Percentiles rank a stretch among this genome's conserved stretches.
These are phyloP conservation scores for Candida sanyaensis DNA, from an alignment of 1,139 yeast genomes.

Conservation along the genomic window DNA sequence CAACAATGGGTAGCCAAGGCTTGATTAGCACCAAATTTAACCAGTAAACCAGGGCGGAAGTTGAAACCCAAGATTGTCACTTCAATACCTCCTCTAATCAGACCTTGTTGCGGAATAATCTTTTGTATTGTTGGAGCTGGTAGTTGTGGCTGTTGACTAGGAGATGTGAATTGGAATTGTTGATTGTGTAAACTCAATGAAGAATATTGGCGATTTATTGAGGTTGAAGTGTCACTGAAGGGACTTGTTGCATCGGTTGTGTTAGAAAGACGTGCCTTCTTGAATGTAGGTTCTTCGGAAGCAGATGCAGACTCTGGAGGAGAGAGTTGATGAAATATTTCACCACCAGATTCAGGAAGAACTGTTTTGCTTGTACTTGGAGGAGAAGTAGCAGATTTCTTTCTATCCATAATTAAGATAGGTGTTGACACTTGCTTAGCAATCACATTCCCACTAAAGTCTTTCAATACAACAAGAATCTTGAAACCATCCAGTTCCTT, in stretches of 20 bases:
- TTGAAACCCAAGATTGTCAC: conserved; percentile 86
- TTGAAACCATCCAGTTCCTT: conserved; percentile 80
- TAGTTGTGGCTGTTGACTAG: conserved; percentile 8
- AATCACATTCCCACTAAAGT: conserved; percentile 58
- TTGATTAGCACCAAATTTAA: conserved; percentile 81
- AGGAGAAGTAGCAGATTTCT: conserved; percentile 47
- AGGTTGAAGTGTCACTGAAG: conserved; percentile 46
- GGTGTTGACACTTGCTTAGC: conserved; percentile 74
- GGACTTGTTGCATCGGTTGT: conserved; percentile 48
- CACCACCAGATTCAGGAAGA: conserved; percentile 12
- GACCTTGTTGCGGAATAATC: conserved; percentile 93
- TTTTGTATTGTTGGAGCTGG: conserved; percentile 67
- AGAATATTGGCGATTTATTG: conserved; percentile 3
- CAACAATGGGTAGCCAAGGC: conserved; percentile 93
- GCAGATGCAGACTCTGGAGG: conserved; percentile 71
- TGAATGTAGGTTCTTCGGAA: conserved; percentile 48
- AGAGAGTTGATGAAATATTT: conserved; percentile 39
- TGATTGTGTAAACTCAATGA: conserved; percentile 12
- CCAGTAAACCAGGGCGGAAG: conserved; percentile 78
- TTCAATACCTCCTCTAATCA: conserved; percentile 93
- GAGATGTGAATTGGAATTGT: conserved; percentile 15
- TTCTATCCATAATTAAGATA: conserved; percentile 91
- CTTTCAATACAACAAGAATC: conserved; percentile 68
- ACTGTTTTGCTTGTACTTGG: conserved; percentile 21
- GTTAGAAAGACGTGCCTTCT: conserved; percentile 45